Conservation (phyloP, 2,329 filamentous ascomycete genomes). For the Paramyrothecium sp. region DNA sequence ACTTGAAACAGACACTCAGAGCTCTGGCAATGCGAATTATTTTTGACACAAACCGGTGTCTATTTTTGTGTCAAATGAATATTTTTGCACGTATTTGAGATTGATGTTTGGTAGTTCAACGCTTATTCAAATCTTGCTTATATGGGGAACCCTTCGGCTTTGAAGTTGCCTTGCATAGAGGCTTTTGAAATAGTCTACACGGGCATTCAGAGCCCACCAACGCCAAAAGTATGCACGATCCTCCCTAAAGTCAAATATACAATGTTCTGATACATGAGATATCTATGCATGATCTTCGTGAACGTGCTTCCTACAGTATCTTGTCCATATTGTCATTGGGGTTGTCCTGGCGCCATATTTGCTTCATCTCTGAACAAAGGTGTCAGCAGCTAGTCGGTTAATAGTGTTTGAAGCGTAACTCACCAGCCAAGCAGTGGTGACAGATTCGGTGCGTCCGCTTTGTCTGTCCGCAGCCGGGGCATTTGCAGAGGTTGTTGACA, state of each 20-base stretch:
- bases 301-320: conserved; percentile 7
- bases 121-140: too few species aligned
- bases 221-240: conserved; percentile 31
- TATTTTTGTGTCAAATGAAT: too few species aligned
- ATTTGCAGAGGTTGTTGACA: conserved; percentile 81
- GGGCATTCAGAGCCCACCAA: conserved; percentile 25
- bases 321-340: conserved; percentile 31
- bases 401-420: conserved; percentile 24
- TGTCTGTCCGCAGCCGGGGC: conserved; percentile 80
- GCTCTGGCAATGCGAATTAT: too few species aligned
- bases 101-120: too few species aligned
- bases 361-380: conserved; percentile 39
- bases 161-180: neutral
- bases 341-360: conserved; percentile 40
- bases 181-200: conserved; percentile 22
- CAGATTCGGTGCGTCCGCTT: conserved; percentile 91
- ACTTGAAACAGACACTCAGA: neutral
- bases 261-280: neutral
- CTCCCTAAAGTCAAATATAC: conserved; percentile 12
- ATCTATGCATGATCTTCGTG: neutral
- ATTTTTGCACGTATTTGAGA: too few species aligned
- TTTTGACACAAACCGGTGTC: too few species aligned
- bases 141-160: too few species aligned
- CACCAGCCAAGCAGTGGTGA: conserved; percentile 82
- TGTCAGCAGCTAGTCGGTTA: conserved; percentile 6